These are phyloP conservation scores for Echinosophora koreensis DNA, from an alignment of 306 rosid species.

Conservation along the genomic window DNA sequence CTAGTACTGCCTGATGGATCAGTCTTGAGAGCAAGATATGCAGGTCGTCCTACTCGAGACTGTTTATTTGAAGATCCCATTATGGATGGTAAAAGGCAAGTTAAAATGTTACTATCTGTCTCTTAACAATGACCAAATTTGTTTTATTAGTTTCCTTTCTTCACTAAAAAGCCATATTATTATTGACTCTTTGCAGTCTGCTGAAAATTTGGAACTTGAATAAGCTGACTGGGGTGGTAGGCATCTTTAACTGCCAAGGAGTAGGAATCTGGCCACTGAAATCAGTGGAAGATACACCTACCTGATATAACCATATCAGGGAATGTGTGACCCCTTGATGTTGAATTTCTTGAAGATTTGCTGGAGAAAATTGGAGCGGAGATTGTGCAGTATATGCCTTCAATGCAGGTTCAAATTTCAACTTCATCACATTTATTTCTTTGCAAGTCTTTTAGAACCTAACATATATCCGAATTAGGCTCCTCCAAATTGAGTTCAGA, in stretches of 20 bases:
- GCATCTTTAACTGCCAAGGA: constrained; percentile 82
- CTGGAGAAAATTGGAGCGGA: constrained; percentile 76
- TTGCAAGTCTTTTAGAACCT: constrained; percentile 6
- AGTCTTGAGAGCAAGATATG: constrained; percentile 66
- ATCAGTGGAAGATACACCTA: constrained; percentile 44
- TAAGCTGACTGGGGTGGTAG: constrained; percentile 64
- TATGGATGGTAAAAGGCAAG: constrained; percentile 67
- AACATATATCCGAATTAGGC: background rate
- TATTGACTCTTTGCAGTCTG: constrained; percentile 51
- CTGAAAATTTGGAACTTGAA: constrained; percentile 82
- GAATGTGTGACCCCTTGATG: constrained; percentile 59
- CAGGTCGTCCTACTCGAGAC: constrained; percentile 82
- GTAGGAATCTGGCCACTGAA: constrained; percentile 74
- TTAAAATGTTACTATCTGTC: background rate
- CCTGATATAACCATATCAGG: constrained; percentile 50
- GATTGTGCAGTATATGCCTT: constrained; percentile 64
- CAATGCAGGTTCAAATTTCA: constrained; percentile 60
- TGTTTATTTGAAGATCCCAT: constrained; percentile 72
- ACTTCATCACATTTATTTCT: background rate
- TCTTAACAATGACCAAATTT: background rate
- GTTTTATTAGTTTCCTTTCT: constrained; percentile 6
- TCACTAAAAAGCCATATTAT: constrained; percentile 4
- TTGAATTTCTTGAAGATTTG: constrained; percentile 71
- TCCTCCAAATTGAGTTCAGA: too few relatives aligned
- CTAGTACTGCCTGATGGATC: constrained; percentile 76